A percentile compares a stretch with the other conserved stretches of the same genome.
Conservation (phyloP, 768 basidiomycete genomes). For the Amyloporia xantha region DNA sequence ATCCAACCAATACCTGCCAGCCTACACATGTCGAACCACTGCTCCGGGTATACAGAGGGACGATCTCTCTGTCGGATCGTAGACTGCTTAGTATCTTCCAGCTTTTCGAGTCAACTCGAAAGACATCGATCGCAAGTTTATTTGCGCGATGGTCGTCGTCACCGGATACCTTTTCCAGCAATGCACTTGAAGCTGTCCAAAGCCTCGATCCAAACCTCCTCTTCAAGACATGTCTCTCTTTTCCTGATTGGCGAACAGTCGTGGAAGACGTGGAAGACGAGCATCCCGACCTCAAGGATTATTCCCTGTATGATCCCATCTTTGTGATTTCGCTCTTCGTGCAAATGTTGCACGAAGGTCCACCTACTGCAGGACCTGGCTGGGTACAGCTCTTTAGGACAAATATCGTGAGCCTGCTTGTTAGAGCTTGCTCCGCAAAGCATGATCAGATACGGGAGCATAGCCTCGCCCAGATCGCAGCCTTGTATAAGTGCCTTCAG, state of each 20-base stretch:
- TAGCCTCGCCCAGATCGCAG: conserved; percentile 55
- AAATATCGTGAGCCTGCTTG: conserved; percentile 66
- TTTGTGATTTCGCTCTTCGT: conserved; percentile 67
- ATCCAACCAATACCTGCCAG: conserved; percentile 83
- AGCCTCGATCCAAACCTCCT: conserved; percentile 62
- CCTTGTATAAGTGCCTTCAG: conserved; percentile 54
- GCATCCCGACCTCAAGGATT: conserved; percentile 20
- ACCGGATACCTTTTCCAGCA: conserved; percentile 33
- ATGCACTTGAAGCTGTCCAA: conserved; percentile 58
- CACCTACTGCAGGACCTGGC: conserved; percentile 51
- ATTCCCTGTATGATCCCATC: conserved; percentile 70
- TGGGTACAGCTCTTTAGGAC: conserved; percentile 87
- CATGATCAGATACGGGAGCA: conserved; percentile 53
- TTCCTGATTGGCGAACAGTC: conserved; percentile 58
- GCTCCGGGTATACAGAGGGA: conserved; percentile 66
- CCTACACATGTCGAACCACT: conserved; percentile 77
- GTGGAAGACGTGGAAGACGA: conserved; percentile 28
- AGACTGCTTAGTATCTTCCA: conserved; percentile 68
- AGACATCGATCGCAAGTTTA: conserved; percentile 55
- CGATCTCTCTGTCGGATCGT: conserved; percentile 57
- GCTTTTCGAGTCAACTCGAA: conserved; percentile 68
- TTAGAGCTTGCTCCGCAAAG: conserved; percentile 66
- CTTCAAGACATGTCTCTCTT: conserved; percentile 64
- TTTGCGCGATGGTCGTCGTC: conserved; percentile 61
- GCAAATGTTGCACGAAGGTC: conserved; percentile 54